These are phyloP conservation scores for Arachnopeziza araneosa DNA, from an alignment of 2,329 filamentous ascomycete species.

Conservation along the genomic window DNA sequence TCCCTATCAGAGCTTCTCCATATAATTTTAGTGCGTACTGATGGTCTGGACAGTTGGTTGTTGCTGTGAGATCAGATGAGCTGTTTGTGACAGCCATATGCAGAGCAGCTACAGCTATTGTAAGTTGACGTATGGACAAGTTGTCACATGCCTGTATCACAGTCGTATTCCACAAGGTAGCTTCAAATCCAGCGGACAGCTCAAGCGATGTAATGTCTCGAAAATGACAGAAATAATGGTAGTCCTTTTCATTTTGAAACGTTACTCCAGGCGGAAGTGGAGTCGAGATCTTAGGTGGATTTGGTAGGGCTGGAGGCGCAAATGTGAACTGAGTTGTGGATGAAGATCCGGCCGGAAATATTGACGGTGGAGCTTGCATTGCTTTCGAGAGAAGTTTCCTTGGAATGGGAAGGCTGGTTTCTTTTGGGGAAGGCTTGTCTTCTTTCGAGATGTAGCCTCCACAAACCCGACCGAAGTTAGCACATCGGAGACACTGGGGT, in stretches of 20 bases:
- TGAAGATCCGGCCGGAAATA: background rate
- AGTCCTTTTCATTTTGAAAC: conserved; percentile 17
- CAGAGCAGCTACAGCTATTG: conserved; percentile 15
- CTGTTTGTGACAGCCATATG: conserved; percentile 6
- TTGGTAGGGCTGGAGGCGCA: background rate
- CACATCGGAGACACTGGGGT: conserved; percentile 52
- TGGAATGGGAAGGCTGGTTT: background rate
- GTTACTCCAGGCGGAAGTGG: conserved; percentile 3
- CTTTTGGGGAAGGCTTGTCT: background rate
- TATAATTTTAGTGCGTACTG: conserved; percentile 17
- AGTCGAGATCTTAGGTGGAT: background rate
- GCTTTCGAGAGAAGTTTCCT: background rate
- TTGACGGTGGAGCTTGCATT: background rate
- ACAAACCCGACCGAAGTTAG: conserved; percentile 51
- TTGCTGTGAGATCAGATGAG: background rate
- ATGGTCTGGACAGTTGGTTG: conserved; percentile 8
- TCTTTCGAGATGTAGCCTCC: conserved; percentile 43
- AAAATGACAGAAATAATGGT: conserved; percentile 18
- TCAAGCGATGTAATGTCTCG: conserved; percentile 11
- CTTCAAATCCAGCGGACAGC: conserved; percentile 15
- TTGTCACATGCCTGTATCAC: conserved; percentile 19
- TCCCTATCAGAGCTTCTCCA: conserved; percentile 12
- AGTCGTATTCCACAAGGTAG: conserved; percentile 14
- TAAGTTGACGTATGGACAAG: conserved; percentile 13
- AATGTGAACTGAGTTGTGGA: background rate